Evolutionary conservation across 2,329 filamentous ascomycete species (phyloP).

Genomic region (Microcyclosporella mali): DNA sequence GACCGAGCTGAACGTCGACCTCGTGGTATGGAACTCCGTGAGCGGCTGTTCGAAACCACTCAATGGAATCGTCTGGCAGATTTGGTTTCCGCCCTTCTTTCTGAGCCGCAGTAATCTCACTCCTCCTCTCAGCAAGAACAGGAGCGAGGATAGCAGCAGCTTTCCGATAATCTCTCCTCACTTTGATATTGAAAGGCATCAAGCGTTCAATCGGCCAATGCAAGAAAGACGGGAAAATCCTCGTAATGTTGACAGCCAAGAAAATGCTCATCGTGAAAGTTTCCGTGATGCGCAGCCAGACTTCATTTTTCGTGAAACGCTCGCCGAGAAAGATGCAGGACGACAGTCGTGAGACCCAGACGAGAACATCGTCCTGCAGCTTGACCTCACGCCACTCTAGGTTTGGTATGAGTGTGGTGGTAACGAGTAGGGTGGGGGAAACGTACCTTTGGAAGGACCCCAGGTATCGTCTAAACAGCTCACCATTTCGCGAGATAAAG

Average conservation of each 20-base stretch:
- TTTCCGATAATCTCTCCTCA: conserved; percentile 28
- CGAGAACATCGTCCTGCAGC: conserved; percentile 25
- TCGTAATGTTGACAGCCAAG: conserved; percentile 29
- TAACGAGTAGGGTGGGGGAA: too few relatives aligned
- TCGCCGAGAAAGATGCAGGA: conserved; percentile 38
- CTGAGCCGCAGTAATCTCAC: conserved; percentile 10
- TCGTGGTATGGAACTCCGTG: conserved; percentile 15
- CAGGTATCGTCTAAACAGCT: conserved; percentile 3
- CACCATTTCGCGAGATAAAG: conserved; percentile 5
- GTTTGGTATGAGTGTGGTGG: neutral
- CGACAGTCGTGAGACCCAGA: conserved; percentile 36
- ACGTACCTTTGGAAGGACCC: conserved; percentile 3
- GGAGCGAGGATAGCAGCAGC: conserved; percentile 33
- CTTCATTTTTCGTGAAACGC: conserved; percentile 32
- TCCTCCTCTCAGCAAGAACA: conserved; percentile 12
- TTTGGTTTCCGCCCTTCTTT: conserved; percentile 15
- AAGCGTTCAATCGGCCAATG: conserved; percentile 32
- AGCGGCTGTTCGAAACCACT: conserved; percentile 24
- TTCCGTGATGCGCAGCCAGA: conserved; percentile 35
- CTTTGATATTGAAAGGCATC: conserved; percentile 31
- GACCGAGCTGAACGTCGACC: conserved; percentile 18
- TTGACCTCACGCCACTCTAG: conserved; percentile 13
- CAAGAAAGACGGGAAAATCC: conserved; percentile 30
- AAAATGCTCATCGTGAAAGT: conserved; percentile 36
- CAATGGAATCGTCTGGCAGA: conserved; percentile 22